Base-by-base conservation (phyloP, 2,329 filamentous ascomycete genomes). In the Blastomyces percursus region DNA sequence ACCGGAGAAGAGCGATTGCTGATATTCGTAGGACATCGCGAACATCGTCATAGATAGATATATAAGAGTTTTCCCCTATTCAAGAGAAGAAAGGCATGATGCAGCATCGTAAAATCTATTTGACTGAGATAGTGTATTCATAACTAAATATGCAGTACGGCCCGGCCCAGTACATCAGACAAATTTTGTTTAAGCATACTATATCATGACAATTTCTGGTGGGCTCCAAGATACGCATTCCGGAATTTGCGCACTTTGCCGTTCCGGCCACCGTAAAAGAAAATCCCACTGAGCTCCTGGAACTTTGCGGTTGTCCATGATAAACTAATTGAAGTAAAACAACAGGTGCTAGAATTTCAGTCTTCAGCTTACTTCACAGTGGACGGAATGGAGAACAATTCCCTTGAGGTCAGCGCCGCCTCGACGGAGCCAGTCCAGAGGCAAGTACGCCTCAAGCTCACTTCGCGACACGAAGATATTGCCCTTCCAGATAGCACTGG, bases 361-460 rank as follows among this genome's bases (percentile, higher is more conserved):
- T 35, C 2, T 59, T 59, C 35, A n/a, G 38, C 46, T 40, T 44
- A 30, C 12, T 40, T 27, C 21, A 46, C 61, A 62, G 66, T 64
- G 64, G 62, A 68, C 30, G 57, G 35, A 68, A 63, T 68, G 66
- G 63, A 67, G 66, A 58, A 65, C 68, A 32, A 62, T 61, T 40
- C 64, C 62, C 40, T 64, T 66, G 24, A 63, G 57, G 32, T 38
- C 14, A 44, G 51, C 27, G 35, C 11, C 8, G 2, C 61, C n/a
- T 19, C 50, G 27, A 55, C 61, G n/a, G 54, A 63, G 24, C 62
- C 61, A n/a, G 67, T 68, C 14, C 75, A 77, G 66, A 69, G 72
- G 66, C 82, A 84, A 70, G 80, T 85, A 55, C 78, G 81, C 64
- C 77, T 85, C 65, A 80, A 82, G 63, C 76, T 85, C 48, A 79